phyloP scores from a whole-genome alignment of 2,329 filamentous ascomycete genomes.

The Tolypocladium pustulatum region DNA sequence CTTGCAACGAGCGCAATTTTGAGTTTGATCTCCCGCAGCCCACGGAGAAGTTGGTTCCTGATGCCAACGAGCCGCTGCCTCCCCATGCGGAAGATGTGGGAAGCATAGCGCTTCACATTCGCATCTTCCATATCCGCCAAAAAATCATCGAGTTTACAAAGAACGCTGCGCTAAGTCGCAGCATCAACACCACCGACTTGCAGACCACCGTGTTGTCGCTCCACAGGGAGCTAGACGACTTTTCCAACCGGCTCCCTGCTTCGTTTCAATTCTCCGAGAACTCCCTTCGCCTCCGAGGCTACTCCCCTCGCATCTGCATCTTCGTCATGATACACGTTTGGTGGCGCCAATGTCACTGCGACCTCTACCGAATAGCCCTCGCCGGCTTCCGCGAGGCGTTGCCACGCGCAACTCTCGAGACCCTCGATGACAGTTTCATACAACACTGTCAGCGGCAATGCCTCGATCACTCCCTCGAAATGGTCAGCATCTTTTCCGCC shows the following conservation, averaged over 20 bases:
- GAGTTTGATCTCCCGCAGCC: slow-evolving; percentile 48
- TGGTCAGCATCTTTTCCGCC: slow-evolving; percentile 44
- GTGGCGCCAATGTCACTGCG: slow-evolving; percentile 49
- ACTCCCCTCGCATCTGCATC: slow-evolving; percentile 45
- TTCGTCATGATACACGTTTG: slow-evolving; percentile 51
- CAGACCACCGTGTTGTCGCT: slow-evolving; percentile 32
- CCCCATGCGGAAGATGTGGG: slow-evolving; percentile 39
- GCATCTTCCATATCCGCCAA: slow-evolving; percentile 43
- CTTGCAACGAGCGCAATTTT: slow-evolving; percentile 34
- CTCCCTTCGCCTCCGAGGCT: slow-evolving; percentile 43
- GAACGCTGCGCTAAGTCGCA: slow-evolving; percentile 22
- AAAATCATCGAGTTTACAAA: slow-evolving; percentile 44
- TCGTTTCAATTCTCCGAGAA: slow-evolving; percentile 49
- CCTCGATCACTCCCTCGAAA: slow-evolving; percentile 42
- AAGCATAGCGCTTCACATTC: slow-evolving; percentile 44
- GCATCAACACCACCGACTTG: slow-evolving; percentile 32
- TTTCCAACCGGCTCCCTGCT: slow-evolving; percentile 40
- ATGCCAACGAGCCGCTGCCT: slow-evolving; percentile 28
- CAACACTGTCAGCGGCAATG: slow-evolving; percentile 39
- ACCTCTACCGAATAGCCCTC: slow-evolving; percentile 43
- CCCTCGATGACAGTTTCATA: slow-evolving; percentile 37
- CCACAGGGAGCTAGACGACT: slow-evolving; percentile 39
- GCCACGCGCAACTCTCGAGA: slow-evolving; percentile 29
- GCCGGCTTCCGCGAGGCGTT: slow-evolving; percentile 41
- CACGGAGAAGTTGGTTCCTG: slow-evolving; percentile 39